Percentiles rank a stretch among this genome's conserved stretches.
Conservation (phyloP, 1,139 yeast genomes). For the Blastobotrys capitulatus region DNA sequence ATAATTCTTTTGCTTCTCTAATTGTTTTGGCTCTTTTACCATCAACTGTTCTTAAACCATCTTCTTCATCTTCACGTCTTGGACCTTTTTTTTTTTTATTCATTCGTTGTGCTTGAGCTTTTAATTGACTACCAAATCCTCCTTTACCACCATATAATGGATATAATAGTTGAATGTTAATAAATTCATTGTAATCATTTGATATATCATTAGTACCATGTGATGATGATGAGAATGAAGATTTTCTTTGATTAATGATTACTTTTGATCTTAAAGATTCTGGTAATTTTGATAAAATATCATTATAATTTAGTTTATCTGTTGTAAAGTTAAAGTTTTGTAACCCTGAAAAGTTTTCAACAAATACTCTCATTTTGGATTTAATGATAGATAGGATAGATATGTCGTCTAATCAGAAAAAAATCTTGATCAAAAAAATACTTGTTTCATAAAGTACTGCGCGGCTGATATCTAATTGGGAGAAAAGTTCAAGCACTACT, state of each 20-base stretch:
- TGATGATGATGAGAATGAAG: no score
- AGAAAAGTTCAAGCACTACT: no score
- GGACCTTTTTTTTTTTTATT: constrained; percentile 25
- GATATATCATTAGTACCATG: background rate
- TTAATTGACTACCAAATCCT: constrained; percentile 44
- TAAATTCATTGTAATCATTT: background rate
- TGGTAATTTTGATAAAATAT: background rate
- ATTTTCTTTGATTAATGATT: background rate
- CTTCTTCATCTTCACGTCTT: constrained; percentile 25
- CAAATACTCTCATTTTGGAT: constrained; percentile 7
- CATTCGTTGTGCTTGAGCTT: constrained; percentile 39
- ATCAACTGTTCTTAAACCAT: constrained; percentile 36
- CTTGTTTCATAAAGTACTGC: no score
- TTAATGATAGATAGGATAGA: no score
- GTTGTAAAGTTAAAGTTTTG: background rate
- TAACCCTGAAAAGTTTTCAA: constrained; percentile 9
- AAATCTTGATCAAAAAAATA: no score
- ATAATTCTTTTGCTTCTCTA: constrained; percentile 34
- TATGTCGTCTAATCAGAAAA: no score
- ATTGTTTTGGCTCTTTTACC: constrained; percentile 36
- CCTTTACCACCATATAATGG: constrained; percentile 46
- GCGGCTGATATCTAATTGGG: no score
- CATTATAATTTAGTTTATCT: background rate
- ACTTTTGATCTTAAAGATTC: background rate
- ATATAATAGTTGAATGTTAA: constrained; percentile 14